These are phyloP conservation scores for Diplodia intermedia DNA, from an alignment of 2,329 filamentous ascomycete species.

Conservation along the genomic window DNA sequence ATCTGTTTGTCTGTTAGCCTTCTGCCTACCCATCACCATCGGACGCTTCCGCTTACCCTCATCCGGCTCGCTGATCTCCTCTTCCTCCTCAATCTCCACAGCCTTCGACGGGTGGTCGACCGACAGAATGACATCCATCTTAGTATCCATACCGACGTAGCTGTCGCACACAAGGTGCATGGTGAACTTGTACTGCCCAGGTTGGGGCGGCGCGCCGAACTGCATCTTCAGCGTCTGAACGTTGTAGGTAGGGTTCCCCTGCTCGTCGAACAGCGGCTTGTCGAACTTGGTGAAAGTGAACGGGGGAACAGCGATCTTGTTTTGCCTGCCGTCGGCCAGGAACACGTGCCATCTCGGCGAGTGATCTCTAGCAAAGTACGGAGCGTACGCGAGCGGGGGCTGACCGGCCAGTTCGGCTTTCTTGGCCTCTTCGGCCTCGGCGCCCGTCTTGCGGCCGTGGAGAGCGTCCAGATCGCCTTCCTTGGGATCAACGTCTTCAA, in stretches of 20 bases:
- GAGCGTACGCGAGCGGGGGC: slow-evolving; percentile 86
- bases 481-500: slow-evolving; percentile 89
- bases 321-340: slow-evolving; percentile 90
- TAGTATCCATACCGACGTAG: slow-evolving; percentile 92
- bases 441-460: slow-evolving; percentile 68
- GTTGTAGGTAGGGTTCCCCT: slow-evolving; percentile 87
- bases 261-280: slow-evolving; percentile 80
- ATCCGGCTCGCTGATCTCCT: slow-evolving; percentile 97
- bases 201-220: slow-evolving; percentile 41
- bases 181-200: slow-evolving; percentile 91
- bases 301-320: slow-evolving; percentile 94
- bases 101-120: slow-evolving; percentile 91
- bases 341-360: slow-evolving; percentile 94
- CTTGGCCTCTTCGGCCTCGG: slow-evolving; percentile 60
- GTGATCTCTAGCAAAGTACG: slow-evolving; percentile 87
- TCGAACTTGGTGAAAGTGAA: slow-evolving; percentile 96
- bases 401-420: slow-evolving; percentile 62
- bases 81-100: slow-evolving; percentile 78
- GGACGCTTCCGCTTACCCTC: slow-evolving; percentile 72
- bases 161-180: slow-evolving; percentile 94
- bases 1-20: slow-evolving; percentile 62
- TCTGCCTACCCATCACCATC: slow-evolving; percentile 29
- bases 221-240: slow-evolving; percentile 97
- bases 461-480: slow-evolving; percentile 91
- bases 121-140: slow-evolving; percentile 85